Base-by-base conservation (phyloP, 75 land plant species). In the Picea sitchensis region DNA sequence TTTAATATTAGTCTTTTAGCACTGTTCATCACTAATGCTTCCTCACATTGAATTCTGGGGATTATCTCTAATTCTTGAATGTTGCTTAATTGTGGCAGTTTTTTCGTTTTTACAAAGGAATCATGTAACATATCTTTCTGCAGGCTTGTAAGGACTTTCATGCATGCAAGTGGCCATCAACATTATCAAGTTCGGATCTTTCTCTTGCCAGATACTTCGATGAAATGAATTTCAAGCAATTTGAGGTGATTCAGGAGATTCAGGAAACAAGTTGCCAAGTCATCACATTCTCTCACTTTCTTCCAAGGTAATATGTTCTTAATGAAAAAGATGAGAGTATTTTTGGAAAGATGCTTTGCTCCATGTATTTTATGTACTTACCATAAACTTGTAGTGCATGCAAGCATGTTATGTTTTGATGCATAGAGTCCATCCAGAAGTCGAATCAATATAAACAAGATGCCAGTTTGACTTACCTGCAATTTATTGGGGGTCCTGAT, bases 251-350 rank as follows among this genome's bases (percentile, higher is more conserved):
- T 54, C 51, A 81, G 58, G 84, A 88, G 20, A 82, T 86, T 13
- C 85, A 84, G 76, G 83, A 65, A 77, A 82, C 41, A n/a, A 85
- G 85, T 61, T 67, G 78, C 73, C 87, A 91, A 61, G 82, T 93
- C 41, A 87, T 95, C 56, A 90, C 98, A 2, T 95, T 95, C 76
- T 95, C 98, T 75, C 98, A 95, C 79, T 95, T 93, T 84, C 79
- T 95, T 72, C 98, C 98, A 15, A 93, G 98, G 98, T 91, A 75
- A 71, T 20, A n/a, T 80, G 34, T 47, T 80, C 36, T n/a, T 77
- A 9, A 56, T n/a, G 31, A 76, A 65, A 58, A 30, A 65, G 12
- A 65, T 65, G 30, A 21, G 68, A 69, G 41, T 1, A 5, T 65
- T 41, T 82, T 57, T 79, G 82, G 21, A 76, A 76, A 58, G 34